Base-by-base conservation (phyloP, 139 green algal species). In the Marvania coccoides region DNA sequence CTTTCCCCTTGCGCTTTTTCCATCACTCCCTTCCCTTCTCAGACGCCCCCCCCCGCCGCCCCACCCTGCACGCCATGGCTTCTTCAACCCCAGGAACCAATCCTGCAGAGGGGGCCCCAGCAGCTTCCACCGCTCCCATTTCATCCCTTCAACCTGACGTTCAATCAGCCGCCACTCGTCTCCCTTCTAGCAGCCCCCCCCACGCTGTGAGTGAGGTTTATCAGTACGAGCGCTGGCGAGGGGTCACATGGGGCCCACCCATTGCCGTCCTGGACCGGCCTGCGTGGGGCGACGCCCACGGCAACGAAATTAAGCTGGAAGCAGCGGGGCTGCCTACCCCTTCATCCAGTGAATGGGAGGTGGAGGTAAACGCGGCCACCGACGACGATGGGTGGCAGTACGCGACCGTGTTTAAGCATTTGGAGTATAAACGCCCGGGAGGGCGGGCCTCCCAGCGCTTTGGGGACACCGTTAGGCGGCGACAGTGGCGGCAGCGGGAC, bases 381-480 rank as follows among this genome's bases (percentile, higher is more conserved):
- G 75, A 83, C 19, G 13, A 54, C 0, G 58, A 84, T 23, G 78
- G 78, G 36, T 85, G 71, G 67, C 58, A 73, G 29, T 83, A 85
- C 54, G 78, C 42, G 30, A 79, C 67, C 30, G 75, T 85, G 4
- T 83, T 85, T 61, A 81, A 75, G 53, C 78, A 85, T 31, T 36
- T 85, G 24, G 71, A 85, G 8, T 78, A 81, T 35, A 58, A 56
- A 14, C 63, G 78, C 31, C 36, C 69, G 15, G 78, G 78, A 19
- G 78, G 78, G 2, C 54, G 78, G 30, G 63, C 78, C 9, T 68
- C 51, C 15, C 31, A 61, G 4, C 57, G 78, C 4, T 71, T 81
- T 30, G 59, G 58, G 3, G 78, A 85, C 59, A 73, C 71, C n/a
- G 74, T 80, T 3, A 53, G 78, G 2, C 60, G 75, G 3, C 60